phyloP scores from a whole-genome alignment of 768 basidiomycete genomes.

The Tulasnella calospora region DNA sequence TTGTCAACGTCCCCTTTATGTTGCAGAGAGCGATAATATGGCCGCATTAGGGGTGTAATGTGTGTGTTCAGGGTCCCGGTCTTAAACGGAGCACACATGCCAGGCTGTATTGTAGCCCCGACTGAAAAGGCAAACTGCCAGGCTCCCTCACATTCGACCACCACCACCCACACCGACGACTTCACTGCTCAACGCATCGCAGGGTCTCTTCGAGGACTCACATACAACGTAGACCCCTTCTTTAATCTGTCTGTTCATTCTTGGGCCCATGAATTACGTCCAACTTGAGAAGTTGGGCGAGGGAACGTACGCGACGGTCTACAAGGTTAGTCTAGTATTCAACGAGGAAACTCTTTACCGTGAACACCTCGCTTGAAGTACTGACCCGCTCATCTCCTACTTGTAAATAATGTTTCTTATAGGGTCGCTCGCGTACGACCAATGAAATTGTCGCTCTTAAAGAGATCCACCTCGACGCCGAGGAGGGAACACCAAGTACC shows the following conservation, averaged over 20 bases:
- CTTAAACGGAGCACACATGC: not conserved
- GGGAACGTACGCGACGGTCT: slow-evolving; percentile 96
- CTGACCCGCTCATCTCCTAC: not conserved
- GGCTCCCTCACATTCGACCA: not conserved
- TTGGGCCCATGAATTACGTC: slow-evolving; percentile 21
- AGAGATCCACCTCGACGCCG: slow-evolving; percentile 98
- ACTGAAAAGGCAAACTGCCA: not conserved
- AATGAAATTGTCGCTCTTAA: slow-evolving; percentile 98
- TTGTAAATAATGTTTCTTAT: not conserved
- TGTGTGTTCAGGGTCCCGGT: not conserved
- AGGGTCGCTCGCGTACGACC: slow-evolving; percentile 95
- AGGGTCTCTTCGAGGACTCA: not conserved
- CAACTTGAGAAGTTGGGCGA: slow-evolving; percentile 79
- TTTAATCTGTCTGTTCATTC: not conserved
- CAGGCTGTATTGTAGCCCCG: not conserved
- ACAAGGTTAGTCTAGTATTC: slow-evolving; percentile 57
- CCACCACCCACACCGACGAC: not conserved
- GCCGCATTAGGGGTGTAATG: not conserved
- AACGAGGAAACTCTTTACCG: not conserved
- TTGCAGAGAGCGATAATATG: too few species aligned
- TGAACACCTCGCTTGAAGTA: not conserved
- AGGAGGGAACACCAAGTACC: slow-evolving; percentile 97
- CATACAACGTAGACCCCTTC: not conserved
- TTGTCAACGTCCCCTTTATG: not conserved
- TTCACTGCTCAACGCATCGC: not conserved